phyloP scores from a whole-genome alignment of 2,329 filamentous ascomycete species.

The Periconia sp. region DNA sequence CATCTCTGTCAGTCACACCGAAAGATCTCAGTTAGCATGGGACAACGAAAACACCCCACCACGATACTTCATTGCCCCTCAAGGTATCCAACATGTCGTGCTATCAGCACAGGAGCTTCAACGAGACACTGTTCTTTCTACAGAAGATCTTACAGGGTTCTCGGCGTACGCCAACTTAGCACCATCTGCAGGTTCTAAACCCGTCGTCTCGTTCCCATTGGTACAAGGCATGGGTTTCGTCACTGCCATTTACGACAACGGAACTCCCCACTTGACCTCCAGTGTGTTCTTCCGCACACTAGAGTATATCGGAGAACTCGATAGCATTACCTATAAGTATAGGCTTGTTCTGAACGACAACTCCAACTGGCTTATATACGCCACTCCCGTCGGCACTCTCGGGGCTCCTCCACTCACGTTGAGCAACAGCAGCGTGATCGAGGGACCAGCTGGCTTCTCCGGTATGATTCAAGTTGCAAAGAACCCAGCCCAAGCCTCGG shows the following conservation, averaged over 20 bases:
- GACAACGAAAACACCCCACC: constrained; percentile 38
- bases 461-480: constrained; percentile 86
- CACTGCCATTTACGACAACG: constrained; percentile 72
- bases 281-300: constrained; percentile 75
- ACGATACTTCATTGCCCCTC: constrained; percentile 77
- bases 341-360: constrained; percentile 71
- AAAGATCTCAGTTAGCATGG: constrained; percentile 64
- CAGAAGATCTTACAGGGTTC: constrained; percentile 57
- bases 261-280: constrained; percentile 72
- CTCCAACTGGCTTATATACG: constrained; percentile 76
- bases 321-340: constrained; percentile 71
- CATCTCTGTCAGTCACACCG: constrained; percentile 74
- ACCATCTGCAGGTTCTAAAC: constrained; percentile 53
- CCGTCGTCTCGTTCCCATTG: constrained; percentile 73
- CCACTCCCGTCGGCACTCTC: constrained; percentile 56
- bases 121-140: constrained; percentile 57
- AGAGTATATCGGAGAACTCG: constrained; percentile 25
- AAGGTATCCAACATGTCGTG: constrained; percentile 80
- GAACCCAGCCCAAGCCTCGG: constrained; percentile 57
- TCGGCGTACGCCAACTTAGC: constrained; percentile 70
- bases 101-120: constrained; percentile 78
- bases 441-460: constrained; percentile 67
- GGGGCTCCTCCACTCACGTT: constrained; percentile 70
- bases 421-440: constrained; percentile 65
- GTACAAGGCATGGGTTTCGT: constrained; percentile 90